phyloP scores from a whole-genome alignment of 2,329 filamentous ascomycete genomes.

The Colletotrichum filicis region DNA sequence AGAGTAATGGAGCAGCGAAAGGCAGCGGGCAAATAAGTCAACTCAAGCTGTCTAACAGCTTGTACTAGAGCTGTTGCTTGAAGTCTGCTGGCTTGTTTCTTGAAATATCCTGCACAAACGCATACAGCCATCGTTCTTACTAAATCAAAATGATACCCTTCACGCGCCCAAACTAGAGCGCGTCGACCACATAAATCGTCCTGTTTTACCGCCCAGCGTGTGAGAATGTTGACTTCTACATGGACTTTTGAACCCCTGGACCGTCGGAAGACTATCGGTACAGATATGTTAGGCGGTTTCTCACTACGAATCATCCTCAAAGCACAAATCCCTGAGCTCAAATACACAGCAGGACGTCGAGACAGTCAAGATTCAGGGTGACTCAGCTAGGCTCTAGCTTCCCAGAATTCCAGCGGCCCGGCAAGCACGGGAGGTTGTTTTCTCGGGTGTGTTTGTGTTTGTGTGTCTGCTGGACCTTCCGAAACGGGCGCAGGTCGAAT shows the following conservation, averaged over 20 bases:
- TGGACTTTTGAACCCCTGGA: neutral
- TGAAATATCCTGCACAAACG: neutral
- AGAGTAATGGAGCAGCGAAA: slow-evolving; percentile 76
- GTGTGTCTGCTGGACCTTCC: slow-evolving; percentile 20
- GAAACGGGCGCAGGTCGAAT: slow-evolving; percentile 17
- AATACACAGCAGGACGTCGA: slow-evolving; percentile 4
- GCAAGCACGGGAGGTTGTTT: slow-evolving; percentile 11
- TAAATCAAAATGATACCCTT: slow-evolving; percentile 4
- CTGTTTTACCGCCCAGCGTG: neutral
- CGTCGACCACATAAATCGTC: neutral
- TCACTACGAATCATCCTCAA: neutral
- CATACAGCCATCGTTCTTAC: neutral
- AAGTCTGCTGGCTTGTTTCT: neutral
- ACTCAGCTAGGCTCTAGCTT: neutral
- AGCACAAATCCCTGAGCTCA: neutral
- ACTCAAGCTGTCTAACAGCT: neutral
- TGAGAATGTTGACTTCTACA: neutral
- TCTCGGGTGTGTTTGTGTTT: neutral
- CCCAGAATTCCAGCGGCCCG: neutral
- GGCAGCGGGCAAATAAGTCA: slow-evolving; percentile 37
- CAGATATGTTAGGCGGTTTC: too few relatives aligned
- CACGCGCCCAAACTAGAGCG: neutral
- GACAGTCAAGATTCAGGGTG: slow-evolving; percentile 15
- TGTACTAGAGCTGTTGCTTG: neutral
- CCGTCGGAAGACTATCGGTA: neutral